A percentile compares a stretch with the other conserved stretches of the same genome.
These are phyloP conservation scores for Castanopsis chinensis DNA, from an alignment of 306 rosid species.

Conservation along the genomic window DNA sequence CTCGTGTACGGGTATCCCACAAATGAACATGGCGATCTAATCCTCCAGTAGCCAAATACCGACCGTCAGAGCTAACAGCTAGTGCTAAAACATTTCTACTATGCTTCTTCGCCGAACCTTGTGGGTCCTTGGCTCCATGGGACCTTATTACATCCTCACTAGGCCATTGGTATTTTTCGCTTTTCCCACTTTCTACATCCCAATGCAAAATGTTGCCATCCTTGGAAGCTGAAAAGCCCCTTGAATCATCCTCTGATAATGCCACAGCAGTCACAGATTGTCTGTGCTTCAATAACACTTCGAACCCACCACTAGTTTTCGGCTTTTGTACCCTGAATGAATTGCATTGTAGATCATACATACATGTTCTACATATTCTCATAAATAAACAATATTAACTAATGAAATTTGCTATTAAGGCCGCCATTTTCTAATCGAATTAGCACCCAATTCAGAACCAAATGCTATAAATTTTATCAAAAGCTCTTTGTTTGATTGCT, in stretches of 20 bases:
- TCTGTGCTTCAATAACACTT: slow-evolving; percentile 63
- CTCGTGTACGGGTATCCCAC: slow-evolving; percentile 91
- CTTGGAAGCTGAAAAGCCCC: slow-evolving; percentile 93
- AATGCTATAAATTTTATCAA: neutral
- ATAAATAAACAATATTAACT: too few relatives aligned
- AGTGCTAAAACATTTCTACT: slow-evolving; percentile 66
- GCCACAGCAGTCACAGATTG: slow-evolving; percentile 80
- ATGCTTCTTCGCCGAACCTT: slow-evolving; percentile 69
- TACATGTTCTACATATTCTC: neutral
- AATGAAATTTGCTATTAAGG: too few relatives aligned
- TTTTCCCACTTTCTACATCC: slow-evolving; percentile 83
- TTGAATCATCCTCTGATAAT: slow-evolving; percentile 73
- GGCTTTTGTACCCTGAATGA: slow-evolving; percentile 61
- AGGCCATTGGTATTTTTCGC: slow-evolving; percentile 84
- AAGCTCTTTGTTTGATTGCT: too few relatives aligned
- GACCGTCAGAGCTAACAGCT: slow-evolving; percentile 85
- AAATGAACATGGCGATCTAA: slow-evolving; percentile 94
- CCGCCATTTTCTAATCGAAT: neutral
- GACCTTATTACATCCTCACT: slow-evolving; percentile 54
- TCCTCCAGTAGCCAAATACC: slow-evolving; percentile 89
- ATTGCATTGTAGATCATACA: neutral
- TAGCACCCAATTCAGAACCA: neutral
- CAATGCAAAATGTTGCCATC: slow-evolving; percentile 82
- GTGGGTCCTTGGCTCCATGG: slow-evolving; percentile 82
- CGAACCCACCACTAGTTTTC: slow-evolving; percentile 54